Evolutionary conservation across 75 land plant species (phyloP), one percentile per base, ranked within the genome.

Genomic region (Gnetum montanum): DNA sequence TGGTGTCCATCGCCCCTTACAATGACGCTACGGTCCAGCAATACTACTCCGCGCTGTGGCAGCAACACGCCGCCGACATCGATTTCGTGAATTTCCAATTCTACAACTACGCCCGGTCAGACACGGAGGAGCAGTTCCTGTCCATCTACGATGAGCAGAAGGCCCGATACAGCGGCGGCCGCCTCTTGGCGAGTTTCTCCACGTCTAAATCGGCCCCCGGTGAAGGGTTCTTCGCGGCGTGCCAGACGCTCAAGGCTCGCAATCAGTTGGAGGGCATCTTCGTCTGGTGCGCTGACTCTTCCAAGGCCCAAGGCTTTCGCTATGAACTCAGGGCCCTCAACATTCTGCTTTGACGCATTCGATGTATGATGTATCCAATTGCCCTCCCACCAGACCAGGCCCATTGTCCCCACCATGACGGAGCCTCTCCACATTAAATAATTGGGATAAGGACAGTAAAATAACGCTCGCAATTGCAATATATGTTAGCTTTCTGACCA

Each of bases 51-150:
- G 64, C 62, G 7, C 35, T 71, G 10, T 60, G 58, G 54, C 35
- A 31, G 18, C 30, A 43, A 23, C 60, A 46, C 43, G 55, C 46
- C 1, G 0, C 8, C 29, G 46, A 54, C 4, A 65, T 71, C 3
- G 64, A 71, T 38, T 66, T 59, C 26, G 64, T 71, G 31, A 71
- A 65, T 2, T 68, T 61, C 44, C 71, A 68, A 26, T 68, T 68
- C 66, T 68, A 68, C 18, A 59, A 65, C 2, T 59, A 60, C 43
- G 59, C 54, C 20, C 13, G 45, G 22, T 22, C 34, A 29, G 59
- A 44, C 31, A 71, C 52, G 15, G 33, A 44, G 28, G 8, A 43
- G 1, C 57, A 66, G 13, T 66, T 46, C 15, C 26, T 66, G 35
- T 11, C 3, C 10, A 25, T 59, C 15, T 66, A 33, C 19, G 47